phyloP scores from a whole-genome alignment of 192 early-diverging fungal genomes.

The Phlyctochytrium arcticum region DNA sequence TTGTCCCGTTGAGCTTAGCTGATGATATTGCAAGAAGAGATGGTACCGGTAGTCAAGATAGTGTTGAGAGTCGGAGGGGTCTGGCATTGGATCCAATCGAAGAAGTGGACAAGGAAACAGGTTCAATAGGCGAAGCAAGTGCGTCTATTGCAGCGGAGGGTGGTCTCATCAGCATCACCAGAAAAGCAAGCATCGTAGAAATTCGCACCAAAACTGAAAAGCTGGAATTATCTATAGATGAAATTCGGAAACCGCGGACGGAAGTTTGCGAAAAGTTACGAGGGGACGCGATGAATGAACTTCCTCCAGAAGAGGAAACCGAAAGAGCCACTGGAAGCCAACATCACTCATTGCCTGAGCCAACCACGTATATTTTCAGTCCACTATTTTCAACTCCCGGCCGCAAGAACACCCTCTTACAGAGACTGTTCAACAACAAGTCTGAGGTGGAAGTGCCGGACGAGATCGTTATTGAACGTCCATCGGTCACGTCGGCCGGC shows the following conservation, averaged over 20 bases:
- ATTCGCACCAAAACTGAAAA: not conserved
- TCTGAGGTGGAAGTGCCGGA: constrained; percentile 12
- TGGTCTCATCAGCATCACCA: not conserved
- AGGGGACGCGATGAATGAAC: not conserved
- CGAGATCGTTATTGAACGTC: constrained; percentile 19
- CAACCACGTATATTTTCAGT: constrained; percentile 24
- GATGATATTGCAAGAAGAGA: too few species aligned
- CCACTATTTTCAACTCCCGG: constrained; percentile 21
- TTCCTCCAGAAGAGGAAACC: not conserved
- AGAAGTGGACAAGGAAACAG: not conserved
- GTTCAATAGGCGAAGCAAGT: too few species aligned
- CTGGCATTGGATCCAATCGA: not conserved
- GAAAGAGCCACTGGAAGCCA: not conserved
- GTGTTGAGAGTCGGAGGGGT: too few species aligned
- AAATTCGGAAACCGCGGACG: not conserved
- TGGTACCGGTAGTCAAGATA: too few species aligned
- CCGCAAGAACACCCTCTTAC: constrained; percentile 19
- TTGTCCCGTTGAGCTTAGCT: too few species aligned
- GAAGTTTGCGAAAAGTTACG: not conserved
- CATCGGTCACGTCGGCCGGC: not conserved
- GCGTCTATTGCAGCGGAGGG: not conserved
- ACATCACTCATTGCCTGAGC: not conserved
- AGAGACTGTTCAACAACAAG: constrained; percentile 14
- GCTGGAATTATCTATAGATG: not conserved
- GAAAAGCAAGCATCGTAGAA: not conserved